Percentiles rank a stretch among this genome's conserved stretches.
Conservation (phyloP, 1,284 basidiomycete genomes). For the Vanrija pseudolonga region DNA sequence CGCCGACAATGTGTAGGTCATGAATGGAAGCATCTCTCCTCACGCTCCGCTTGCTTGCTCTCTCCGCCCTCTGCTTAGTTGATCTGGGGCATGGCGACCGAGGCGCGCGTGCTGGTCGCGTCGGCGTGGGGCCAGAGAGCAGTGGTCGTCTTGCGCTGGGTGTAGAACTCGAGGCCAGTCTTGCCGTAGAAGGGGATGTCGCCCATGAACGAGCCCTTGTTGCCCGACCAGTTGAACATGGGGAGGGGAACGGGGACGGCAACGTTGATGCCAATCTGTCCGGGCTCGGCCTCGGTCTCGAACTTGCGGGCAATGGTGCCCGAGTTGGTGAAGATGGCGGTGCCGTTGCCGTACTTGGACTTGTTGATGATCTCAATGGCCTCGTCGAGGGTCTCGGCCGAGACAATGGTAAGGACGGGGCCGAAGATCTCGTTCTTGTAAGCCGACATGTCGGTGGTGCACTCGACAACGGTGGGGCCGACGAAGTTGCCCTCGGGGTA, state of each 20-base stretch:
- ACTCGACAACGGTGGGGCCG: conserved; percentile 87
- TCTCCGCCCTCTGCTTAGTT: conserved; percentile 19
- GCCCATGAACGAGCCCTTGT: conserved; percentile 73
- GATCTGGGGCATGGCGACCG: conserved; percentile 42
- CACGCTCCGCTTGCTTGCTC: too few relatives aligned
- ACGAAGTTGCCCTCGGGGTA: conserved; percentile 94
- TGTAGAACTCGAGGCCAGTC: conserved; percentile 46
- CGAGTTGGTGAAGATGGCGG: conserved; percentile 94
- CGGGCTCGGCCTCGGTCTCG: conserved; percentile 81
- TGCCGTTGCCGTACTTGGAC: conserved; percentile 85
- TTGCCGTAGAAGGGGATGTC: conserved; percentile 88
- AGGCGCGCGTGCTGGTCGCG: conserved; percentile 36
- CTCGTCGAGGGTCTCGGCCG: conserved; percentile 82
- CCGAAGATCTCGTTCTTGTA: conserved; percentile 98
- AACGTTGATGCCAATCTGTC: conserved; percentile 94
- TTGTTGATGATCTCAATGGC: conserved; percentile 84
- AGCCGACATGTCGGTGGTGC: conserved; percentile 73
- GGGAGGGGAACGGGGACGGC: conserved; percentile 79
- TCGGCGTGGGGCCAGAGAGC: conserved; percentile 44
- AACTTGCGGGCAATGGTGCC: conserved; percentile 95
- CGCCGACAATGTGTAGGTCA: too few relatives aligned
- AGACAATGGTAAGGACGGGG: conserved; percentile 76
- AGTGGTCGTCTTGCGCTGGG: conserved; percentile 37
- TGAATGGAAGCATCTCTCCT: neutral
- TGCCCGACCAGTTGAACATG: conserved; percentile 61